Base-by-base conservation (phyloP, 2,329 filamentous ascomycete species). In the Kalmusia sp. region DNA sequence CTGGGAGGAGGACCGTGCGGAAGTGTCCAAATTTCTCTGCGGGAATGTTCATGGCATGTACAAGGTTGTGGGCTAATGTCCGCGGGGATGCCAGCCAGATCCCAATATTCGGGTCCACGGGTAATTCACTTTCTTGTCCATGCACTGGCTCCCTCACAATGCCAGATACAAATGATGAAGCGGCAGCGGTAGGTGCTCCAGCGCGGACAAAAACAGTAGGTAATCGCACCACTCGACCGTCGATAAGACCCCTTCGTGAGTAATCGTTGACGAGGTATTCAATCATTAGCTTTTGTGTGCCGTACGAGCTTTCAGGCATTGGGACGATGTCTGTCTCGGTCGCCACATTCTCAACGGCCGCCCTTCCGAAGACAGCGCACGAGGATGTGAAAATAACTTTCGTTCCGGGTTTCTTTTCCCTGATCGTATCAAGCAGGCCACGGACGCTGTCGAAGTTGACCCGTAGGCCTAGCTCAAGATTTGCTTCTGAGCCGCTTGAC, bases 221-320 rank as follows among this genome's bases (percentile, higher is more conserved):
- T 44, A 88, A 83, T 0, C 86, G 82, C 43, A 85, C 77, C 2
- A 77, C 77, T 44, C 85, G 82, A 6, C 81, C 85, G 52, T 84
- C 82, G 52, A 88, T 79, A 50, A 82, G 80, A 0, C 83, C 82
- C 46, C 82, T 78, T 21, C 86, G 78, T 49, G 84, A 84, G 70
- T 87, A 83, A 57, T 88, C 85, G 70, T 87, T 88, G 64, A 88
- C 68, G 7, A 87, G 76, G 1, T 81, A 77, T 72, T 88, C 86
- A 52, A 81, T 83, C 69, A 87, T 80, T 55, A 87, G 76, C 70
- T 88, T 88, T 70, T 87, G 83, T 4, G 83, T 80, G 28, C 86
- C 86, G 65, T 88, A 88, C 12, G 83, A 86, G 33, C 81, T 82
- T 65, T 87, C 81, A 0, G 86, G 86, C 31, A 84, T 87, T 3